phyloP scores from a whole-genome alignment of 768 basidiomycete species.

The Strobilomyces dryophilus region DNA sequence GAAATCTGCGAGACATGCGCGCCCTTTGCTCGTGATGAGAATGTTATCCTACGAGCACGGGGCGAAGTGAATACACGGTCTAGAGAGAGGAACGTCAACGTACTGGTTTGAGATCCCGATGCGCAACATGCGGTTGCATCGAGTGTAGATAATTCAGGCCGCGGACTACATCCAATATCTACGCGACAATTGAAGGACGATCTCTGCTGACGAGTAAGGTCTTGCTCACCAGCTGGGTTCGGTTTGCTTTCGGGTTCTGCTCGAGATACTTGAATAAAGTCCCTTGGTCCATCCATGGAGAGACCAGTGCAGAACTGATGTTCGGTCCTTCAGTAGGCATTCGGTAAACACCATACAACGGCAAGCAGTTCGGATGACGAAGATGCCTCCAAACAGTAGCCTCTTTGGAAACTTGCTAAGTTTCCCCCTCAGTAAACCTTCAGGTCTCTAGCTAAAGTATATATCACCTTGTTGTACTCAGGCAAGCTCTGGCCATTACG shows the following conservation, averaged over 20 bases:
- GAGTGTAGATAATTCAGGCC: constrained; percentile 44
- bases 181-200: neutral
- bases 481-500: neutral
- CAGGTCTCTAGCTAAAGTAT: neutral
- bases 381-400: constrained; percentile 34
- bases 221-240: constrained; percentile 30
- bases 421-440: neutral
- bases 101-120: constrained; percentile 31
- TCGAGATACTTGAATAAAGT: constrained; percentile 30
- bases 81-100: constrained; percentile 1
- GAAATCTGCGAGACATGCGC: constrained; percentile 50
- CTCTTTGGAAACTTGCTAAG: constrained; percentile 28
- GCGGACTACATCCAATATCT: constrained; percentile 43
- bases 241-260: constrained; percentile 18
- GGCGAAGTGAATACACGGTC: neutral
- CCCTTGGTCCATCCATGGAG: constrained; percentile 38
- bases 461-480: constrained; percentile 18
- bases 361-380: constrained; percentile 34
- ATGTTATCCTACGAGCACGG: constrained; percentile 40
- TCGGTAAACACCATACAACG: constrained; percentile 31
- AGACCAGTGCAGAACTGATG: constrained; percentile 28
- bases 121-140: constrained; percentile 33
- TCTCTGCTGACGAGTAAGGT: neutral
- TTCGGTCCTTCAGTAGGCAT: constrained; percentile 14
- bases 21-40: constrained; percentile 36